A percentile compares a stretch with the other conserved stretches of the same genome.
phyloP scores from a whole-genome alignment of 352 stramenopile species.

The Phytophthora pistaciae region DNA sequence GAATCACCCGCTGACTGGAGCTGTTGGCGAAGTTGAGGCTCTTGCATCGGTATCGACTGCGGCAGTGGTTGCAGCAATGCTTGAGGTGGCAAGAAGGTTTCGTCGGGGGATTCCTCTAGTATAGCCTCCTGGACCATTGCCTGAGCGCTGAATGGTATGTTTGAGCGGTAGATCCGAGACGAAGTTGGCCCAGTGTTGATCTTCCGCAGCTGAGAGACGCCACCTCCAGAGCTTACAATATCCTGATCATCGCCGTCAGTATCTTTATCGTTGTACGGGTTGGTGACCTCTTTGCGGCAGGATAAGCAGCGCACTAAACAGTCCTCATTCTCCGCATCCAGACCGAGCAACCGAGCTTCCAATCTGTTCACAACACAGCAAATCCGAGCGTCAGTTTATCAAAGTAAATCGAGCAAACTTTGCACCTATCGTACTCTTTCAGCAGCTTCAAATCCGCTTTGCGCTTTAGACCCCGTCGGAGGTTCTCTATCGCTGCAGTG shows the following conservation, averaged over 20 bases:
- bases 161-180: conserved; percentile 69
- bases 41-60: background rate
- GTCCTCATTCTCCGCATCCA: conserved; percentile 63
- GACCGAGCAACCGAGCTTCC: conserved; percentile 57
- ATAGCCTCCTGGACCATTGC: conserved; percentile 33
- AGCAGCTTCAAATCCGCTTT: conserved; percentile 75
- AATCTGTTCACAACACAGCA: conserved; percentile 37
- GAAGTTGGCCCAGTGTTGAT: conserved; percentile 63
- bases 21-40: conserved; percentile 17
- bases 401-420: background rate
- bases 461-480: conserved; percentile 51
- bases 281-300: conserved; percentile 71
- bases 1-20: conserved; percentile 38
- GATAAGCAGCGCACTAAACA: conserved; percentile 76
- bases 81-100: conserved; percentile 2
- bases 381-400: background rate
- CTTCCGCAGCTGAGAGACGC: conserved; percentile 39
- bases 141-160: conserved; percentile 65
- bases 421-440: conserved; percentile 54
- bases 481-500: conserved; percentile 47
- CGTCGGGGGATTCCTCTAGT: conserved; percentile 23
- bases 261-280: conserved; percentile 25
- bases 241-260: conserved; percentile 31
- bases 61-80: conserved; percentile 2
- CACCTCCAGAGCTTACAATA: conserved; percentile 8